phyloP scores from a whole-genome alignment of 176 grass and related monocot genomes.

The Aegilops speltoides region DNA sequence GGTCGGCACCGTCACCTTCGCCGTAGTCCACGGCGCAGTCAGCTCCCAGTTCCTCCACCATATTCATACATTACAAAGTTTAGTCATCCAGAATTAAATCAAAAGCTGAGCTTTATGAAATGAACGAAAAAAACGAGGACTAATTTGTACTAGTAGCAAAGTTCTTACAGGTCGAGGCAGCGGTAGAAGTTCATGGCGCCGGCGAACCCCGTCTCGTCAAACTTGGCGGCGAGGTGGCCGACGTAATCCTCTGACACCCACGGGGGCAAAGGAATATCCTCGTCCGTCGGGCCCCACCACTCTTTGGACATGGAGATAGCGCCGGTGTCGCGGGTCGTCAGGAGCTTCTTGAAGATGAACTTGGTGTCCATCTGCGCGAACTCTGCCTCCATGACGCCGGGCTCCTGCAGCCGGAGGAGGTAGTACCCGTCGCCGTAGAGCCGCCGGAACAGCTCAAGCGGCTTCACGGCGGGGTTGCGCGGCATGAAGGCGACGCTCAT shows the following conservation, averaged over 20 bases:
- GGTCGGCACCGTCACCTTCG: not conserved
- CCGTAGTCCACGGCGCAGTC: not conserved
- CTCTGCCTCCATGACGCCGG: slow-evolving; percentile 50
- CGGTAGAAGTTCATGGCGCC: slow-evolving; percentile 61
- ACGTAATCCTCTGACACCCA: slow-evolving; percentile 60
- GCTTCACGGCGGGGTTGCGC: slow-evolving; percentile 23
- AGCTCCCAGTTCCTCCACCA: not conserved
- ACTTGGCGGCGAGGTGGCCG: slow-evolving; percentile 36
- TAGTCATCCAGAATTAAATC: no score
- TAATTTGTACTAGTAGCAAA: no score
- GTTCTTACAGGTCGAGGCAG: slow-evolving; percentile 51
- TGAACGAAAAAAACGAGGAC: no score
- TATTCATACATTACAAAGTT: not conserved
- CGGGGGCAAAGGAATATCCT: slow-evolving; percentile 30
- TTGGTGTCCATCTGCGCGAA: slow-evolving; percentile 36
- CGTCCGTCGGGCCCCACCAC: slow-evolving; percentile 28
- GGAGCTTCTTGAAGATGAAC: slow-evolving; percentile 36
- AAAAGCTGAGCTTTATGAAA: no score
- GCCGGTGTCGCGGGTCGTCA: slow-evolving; percentile 36
- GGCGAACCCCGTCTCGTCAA: slow-evolving; percentile 48
- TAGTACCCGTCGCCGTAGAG: slow-evolving; percentile 44
- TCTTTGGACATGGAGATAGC: slow-evolving; percentile 34
- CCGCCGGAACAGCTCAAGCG: slow-evolving; percentile 26
- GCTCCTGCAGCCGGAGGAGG: slow-evolving; percentile 51
- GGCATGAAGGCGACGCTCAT: slow-evolving; percentile 55